Percentiles rank a stretch among this genome's conserved stretches.
phyloP scores from a whole-genome alignment of 140 eudicot genomes.

The Bidens hawaiensis region DNA sequence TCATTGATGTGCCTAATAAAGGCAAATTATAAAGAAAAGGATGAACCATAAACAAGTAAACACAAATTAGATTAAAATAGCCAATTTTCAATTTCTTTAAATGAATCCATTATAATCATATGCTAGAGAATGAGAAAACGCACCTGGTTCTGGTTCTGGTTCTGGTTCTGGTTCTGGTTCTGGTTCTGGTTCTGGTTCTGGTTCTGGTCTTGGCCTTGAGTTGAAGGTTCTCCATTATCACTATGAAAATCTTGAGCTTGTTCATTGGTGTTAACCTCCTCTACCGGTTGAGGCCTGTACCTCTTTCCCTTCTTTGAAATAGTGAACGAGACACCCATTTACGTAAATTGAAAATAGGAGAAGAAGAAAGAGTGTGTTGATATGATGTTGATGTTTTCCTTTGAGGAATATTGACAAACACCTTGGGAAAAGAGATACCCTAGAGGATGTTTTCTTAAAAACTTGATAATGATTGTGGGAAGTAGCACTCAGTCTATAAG shows the following conservation, averaged over 20 bases:
- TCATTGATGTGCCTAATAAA: neutral
- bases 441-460: too few species aligned
- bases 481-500: neutral
- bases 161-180: too few species aligned
- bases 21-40: neutral
- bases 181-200: neutral
- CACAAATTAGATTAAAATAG: neutral
- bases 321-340: too few species aligned
- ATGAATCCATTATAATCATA: too few species aligned
- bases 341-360: neutral
- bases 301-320: too few species aligned
- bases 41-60: neutral
- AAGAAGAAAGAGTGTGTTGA: neutral
- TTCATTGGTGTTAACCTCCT: neutral
- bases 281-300: neutral
- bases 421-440: neutral
- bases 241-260: too few species aligned
- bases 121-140: neutral
- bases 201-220: neutral
- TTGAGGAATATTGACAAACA: neutral
- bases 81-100: neutral
- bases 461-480: neutral
- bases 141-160: conserved; percentile 6
- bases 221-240: too few species aligned
- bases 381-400: neutral